Percentiles rank a stretch among this genome's conserved stretches.
phyloP scores from a whole-genome alignment of 2,329 filamentous ascomycete genomes.

The Phyllosticta capitalensis region DNA sequence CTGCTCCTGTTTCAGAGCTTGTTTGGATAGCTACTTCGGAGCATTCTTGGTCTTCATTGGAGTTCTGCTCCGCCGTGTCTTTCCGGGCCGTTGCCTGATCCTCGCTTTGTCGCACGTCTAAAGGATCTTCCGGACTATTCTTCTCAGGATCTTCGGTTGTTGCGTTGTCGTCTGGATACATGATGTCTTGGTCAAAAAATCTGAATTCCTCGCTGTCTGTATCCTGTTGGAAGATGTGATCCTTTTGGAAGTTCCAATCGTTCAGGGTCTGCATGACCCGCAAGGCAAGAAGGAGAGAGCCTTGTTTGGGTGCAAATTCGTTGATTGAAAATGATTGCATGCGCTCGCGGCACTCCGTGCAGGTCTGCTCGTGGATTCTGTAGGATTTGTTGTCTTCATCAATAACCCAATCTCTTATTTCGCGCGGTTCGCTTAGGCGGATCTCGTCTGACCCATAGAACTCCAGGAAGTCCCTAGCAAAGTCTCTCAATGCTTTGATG shows the following conservation, averaged over 20 bases:
- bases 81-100: too few species aligned
- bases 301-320: neutral
- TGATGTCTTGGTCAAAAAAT: too few species aligned
- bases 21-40: too few species aligned
- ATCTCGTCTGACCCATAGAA: neutral
- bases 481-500: neutral
- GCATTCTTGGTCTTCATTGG: too few species aligned
- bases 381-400: neutral
- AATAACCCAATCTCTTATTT: neutral
- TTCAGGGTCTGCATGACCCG: neutral
- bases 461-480: neutral
- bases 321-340: neutral
- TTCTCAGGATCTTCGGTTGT: too few species aligned
- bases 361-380: neutral
- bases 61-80: too few species aligned
- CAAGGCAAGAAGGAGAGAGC: neutral
- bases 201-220: too few species aligned
- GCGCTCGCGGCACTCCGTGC: neutral
- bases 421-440: neutral
- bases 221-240: neutral
- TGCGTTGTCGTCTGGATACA: too few species aligned
- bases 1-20: too few species aligned
- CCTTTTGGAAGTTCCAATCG: neutral
- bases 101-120: too few species aligned
- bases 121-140: too few species aligned